Base-by-base conservation (phyloP, 805 yeast species). In the Barnettozyma wickerhamii region DNA sequence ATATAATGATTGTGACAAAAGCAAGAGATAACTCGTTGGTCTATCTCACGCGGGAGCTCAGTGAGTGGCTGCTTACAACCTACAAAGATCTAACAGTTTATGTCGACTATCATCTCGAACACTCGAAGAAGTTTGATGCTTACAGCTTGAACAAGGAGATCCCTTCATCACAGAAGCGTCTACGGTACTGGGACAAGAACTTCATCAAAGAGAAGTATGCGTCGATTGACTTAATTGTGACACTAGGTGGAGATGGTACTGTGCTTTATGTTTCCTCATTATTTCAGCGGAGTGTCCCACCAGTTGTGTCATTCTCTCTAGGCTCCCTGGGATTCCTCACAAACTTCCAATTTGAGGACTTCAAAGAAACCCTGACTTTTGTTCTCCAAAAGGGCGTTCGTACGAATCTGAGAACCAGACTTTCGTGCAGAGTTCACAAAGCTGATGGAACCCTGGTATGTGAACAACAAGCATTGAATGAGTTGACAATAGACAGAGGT, bases 161-260 rank as follows among this genome's bases (percentile, higher is more conserved):
- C 40, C 76, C 80, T 3, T 53, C 65, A 38, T 71, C 77, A 20
- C 49, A 59, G 35, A 59, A 69, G 33, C 60, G 70, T 33, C 62
- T 85, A 33, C 74, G 71, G 52, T 84, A 73, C 60, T 90, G 97
- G 96, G 73, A 74, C 38, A 74, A 78, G 37, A 71, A 71, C 15
- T 66, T 81, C 40, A 74, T 86, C 10, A 53, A 59, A 12, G 52
- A 62, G 42, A 37, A 57, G 4, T 14, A 26, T 17, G 15, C 37
- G 3, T 19, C 13, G 13, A 33, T 41, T 23, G 98, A 91, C 59
- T 66, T 90, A 45, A 81, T 88, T 3, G 77, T 91, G 33, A 87
- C 98, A 0, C 68, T 93, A 7, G 99, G 99, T 19, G 99, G 99
- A 14, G 99, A 93, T 58, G 98, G 99, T 7, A 93, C 99, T 0